These are phyloP conservation scores for Capsella bursapastoris DNA, from an alignment of 345 rosid species.

Conservation along the genomic window DNA sequence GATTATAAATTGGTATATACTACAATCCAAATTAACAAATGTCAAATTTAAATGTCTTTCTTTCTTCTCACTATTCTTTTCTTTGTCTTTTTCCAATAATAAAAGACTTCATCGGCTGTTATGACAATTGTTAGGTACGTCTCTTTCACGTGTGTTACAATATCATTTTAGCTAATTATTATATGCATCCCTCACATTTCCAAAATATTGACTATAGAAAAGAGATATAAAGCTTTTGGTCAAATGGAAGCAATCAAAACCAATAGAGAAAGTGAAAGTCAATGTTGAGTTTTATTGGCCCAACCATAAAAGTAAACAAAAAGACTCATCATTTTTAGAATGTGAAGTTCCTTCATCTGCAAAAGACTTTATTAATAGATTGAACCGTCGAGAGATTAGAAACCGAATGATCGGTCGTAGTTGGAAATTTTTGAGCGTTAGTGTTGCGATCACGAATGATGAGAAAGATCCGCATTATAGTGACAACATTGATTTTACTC, in stretches of 20 bases:
- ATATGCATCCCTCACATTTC: neutral
- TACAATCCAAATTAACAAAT: conserved; percentile 8
- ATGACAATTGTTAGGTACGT: conserved; percentile 21
- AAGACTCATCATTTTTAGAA: neutral
- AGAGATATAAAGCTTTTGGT: neutral
- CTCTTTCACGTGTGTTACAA: conserved; percentile 33
- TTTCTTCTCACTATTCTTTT: neutral
- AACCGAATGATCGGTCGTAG: neutral
- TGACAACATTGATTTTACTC: neutral
- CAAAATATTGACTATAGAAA: conserved; percentile 2
- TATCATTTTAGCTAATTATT: neutral
- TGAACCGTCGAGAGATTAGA: neutral
- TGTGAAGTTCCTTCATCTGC: neutral
- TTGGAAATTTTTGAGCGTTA: neutral
- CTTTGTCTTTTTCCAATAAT: neutral
- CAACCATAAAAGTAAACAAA: neutral
- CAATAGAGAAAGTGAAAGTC: neutral
- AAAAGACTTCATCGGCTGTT: neutral
- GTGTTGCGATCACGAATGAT: neutral
- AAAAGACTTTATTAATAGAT: neutral
- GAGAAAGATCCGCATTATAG: neutral
- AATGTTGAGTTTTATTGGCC: neutral
- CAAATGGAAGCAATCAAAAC: conserved; percentile 2
- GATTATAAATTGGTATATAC: conserved; percentile 9
- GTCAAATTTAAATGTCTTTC: neutral